phyloP scores from a whole-genome alignment of 2,329 filamentous ascomycete genomes.

The Aureobasidium sp. region DNA sequence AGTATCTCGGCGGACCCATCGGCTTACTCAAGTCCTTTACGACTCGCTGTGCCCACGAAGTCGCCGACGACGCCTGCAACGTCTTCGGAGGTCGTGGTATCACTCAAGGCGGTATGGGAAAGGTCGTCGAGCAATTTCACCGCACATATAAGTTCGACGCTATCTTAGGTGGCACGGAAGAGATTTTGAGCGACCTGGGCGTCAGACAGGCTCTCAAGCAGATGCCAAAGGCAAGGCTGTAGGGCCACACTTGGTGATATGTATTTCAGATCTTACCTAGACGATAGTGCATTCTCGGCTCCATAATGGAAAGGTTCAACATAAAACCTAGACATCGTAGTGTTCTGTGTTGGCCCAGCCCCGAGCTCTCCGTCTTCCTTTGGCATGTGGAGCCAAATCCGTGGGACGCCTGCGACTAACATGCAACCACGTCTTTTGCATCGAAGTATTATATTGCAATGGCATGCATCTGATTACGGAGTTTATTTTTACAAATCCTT shows the following conservation, averaged over 20 bases:
- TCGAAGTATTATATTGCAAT: too few species aligned
- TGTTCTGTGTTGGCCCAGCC: too few species aligned
- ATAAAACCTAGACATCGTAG: too few species aligned
- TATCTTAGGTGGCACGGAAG: conserved; percentile 69
- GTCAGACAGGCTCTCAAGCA: conserved; percentile 76
- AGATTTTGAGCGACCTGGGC: conserved; percentile 72
- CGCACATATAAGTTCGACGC: conserved; percentile 68
- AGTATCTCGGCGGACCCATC: conserved; percentile 71
- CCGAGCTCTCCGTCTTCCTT: too few species aligned
- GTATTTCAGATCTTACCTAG: background rate
- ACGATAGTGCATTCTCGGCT: too few species aligned
- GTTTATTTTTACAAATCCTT: too few species aligned
- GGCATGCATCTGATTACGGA: too few species aligned
- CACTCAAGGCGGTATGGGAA: conserved; percentile 77
- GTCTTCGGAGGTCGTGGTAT: conserved; percentile 79
- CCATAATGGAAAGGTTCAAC: too few species aligned
- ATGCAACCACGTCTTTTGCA: too few species aligned
- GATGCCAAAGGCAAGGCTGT: conserved; percentile 80
- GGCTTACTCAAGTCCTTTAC: conserved; percentile 72
- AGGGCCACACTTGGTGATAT: conserved; percentile 23
- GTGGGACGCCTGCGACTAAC: too few species aligned
- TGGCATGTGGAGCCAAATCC: too few species aligned
- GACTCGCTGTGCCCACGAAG: conserved; percentile 71
- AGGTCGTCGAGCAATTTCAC: conserved; percentile 76
- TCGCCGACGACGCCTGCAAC: conserved; percentile 76